Evolutionary conservation across 345 rosid species (phyloP).

Genomic region (Salix arbutifolia): DNA sequence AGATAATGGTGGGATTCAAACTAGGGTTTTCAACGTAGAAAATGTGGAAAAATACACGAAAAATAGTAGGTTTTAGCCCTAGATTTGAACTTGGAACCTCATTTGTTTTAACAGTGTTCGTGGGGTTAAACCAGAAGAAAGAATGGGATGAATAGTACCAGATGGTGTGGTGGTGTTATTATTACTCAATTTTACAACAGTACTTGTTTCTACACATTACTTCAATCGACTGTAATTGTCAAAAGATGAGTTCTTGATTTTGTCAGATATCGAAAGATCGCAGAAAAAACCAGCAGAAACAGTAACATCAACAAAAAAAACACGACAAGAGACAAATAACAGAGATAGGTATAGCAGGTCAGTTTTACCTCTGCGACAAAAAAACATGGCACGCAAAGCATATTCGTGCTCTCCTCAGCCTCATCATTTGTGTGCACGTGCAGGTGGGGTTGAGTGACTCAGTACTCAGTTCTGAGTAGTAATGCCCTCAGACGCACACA

Average conservation of each 20-base stretch:
- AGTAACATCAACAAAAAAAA: not conserved
- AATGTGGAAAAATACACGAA: no score
- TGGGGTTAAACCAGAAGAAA: no score
- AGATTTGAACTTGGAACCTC: no score
- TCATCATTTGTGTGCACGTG: conserved; percentile 16
- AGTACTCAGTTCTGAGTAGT: not conserved
- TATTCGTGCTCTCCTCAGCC: not conserved
- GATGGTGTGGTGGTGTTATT: no score
- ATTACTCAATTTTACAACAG: no score
- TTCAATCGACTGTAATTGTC: not conserved
- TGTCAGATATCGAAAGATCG: no score
- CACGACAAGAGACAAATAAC: not conserved
- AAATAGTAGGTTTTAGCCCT: no score
- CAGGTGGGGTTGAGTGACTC: conserved; percentile 1
- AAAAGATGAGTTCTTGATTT: not conserved
- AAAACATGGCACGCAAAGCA: not conserved
- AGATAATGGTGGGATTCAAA: no score
- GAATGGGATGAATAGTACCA: no score
- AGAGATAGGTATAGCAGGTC: not conserved
- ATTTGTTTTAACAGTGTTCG: no score
- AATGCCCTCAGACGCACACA: not conserved
- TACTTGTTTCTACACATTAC: not conserved
- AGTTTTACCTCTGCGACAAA: not conserved
- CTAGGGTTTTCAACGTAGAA: no score
- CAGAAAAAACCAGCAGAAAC: not conserved